Evolutionary conservation across 1,284 basidiomycete species (phyloP), one percentile per base, ranked within the genome.

Genomic region (Ustilago vetiveriae): DNA sequence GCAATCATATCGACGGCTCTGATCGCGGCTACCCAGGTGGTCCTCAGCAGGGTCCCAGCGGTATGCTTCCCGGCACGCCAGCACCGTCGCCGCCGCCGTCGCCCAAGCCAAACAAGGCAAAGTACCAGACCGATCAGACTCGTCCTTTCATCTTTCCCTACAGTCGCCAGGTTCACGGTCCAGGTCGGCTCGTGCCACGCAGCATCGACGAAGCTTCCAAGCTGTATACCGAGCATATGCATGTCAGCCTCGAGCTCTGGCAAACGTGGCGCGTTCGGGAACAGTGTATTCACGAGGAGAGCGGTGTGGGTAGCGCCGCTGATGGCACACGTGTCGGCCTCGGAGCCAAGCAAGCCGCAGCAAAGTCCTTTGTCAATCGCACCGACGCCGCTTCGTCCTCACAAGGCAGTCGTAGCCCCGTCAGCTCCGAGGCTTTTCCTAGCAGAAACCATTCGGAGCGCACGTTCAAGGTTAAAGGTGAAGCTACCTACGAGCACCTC

Each of bases 141-240:
- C 87, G 92, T 8, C 96, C 96, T 1, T 99, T 98, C 81, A 85
- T 98, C 54, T 94, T 99, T 80, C 96, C 96, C 0, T 98, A 96
- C 82, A 92, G 46, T 21, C 81, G 72, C 3, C 72, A 83, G 10
- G 75, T 76, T 27, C 87, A 58, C 26, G 83, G 73, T 22, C 19
- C 49, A 11, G 78, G 82, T 1, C 78, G 82, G 3, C 84, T 92
- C 10, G 92, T 98, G 2, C 96, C 96, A 1, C 92, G 90, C 80
- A 92, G 93, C 11, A 94, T 99, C 66, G 92, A 94, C 46, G 96
- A 99, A 82, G 96, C 96, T 1, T 92, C 95, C 80, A 88, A 88
- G 62, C 86, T 99, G 33, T 98, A 96, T 82, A 87, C 88, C 72
- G 88, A 88, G 69, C 93, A 98, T 79, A 90, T 96, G 88, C 90